Conservation (phyloP, 345 rosid species). For the Ceriops zippeliana region DNA sequence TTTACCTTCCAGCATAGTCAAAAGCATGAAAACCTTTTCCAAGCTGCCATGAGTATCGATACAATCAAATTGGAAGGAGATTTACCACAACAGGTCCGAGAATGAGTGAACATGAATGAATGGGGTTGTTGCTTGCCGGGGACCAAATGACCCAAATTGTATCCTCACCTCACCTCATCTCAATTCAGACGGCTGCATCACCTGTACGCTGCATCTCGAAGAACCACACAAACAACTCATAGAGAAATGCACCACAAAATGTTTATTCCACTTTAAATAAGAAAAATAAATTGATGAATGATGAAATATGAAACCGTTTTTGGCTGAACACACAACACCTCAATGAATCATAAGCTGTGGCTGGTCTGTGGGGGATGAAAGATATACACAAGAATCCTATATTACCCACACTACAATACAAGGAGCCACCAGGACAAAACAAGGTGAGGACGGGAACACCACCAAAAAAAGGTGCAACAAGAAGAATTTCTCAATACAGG, state of each 20-base stretch:
- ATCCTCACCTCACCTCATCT: neutral
- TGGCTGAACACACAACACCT: slow-evolving; percentile 35
- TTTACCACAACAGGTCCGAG: neutral
- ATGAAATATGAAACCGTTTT: slow-evolving; percentile 40
- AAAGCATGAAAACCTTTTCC: neutral
- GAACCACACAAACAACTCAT: slow-evolving; percentile 4
- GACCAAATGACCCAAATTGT: neutral
- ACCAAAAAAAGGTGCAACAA: slow-evolving; percentile 39
- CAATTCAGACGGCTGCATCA: neutral
- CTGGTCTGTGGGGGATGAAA: slow-evolving; percentile 17
- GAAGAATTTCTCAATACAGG: slow-evolving; percentile 43
- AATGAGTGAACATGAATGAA: neutral
- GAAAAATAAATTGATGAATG: slow-evolving; percentile 35
- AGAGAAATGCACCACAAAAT: slow-evolving; percentile 16
- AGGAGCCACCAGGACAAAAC: slow-evolving; percentile 25
- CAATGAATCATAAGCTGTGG: slow-evolving; percentile 50
- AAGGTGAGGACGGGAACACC: slow-evolving; percentile 22
- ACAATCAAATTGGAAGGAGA: neutral
- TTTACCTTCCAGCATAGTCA: neutral
- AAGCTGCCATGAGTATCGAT: neutral
- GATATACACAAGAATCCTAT: slow-evolving; percentile 37
- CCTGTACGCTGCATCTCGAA: slow-evolving; percentile 4
- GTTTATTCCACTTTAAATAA: slow-evolving; percentile 45
- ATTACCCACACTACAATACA: slow-evolving; percentile 38
- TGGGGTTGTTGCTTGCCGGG: neutral